Evolutionary conservation across 305 asterid genomes (phyloP).

Genomic region (Fraxinus velutina): DNA sequence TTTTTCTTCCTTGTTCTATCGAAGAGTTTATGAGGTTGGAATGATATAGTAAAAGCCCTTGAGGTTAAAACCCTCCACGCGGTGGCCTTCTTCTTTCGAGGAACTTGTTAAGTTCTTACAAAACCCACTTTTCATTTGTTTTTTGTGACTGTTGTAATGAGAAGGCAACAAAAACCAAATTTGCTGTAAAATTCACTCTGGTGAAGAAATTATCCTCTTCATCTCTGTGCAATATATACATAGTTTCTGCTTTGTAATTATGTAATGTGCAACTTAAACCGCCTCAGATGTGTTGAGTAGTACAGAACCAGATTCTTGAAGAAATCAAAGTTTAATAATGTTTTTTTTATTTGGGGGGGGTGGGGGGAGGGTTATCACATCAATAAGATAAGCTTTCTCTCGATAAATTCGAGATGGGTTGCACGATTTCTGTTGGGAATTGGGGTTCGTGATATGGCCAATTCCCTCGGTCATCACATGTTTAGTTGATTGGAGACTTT

Average conservation of each 20-base stretch:
- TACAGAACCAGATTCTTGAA: background rate
- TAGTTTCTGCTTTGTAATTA: background rate
- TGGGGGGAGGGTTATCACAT: too few species aligned
- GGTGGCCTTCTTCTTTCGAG: background rate
- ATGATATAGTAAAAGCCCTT: slow-evolving; percentile 9
- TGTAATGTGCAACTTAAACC: background rate
- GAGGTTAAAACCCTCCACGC: background rate
- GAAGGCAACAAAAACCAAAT: background rate
- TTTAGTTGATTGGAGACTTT: too few species aligned
- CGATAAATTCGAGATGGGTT: too few species aligned
- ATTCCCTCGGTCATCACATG: too few species aligned
- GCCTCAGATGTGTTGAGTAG: background rate
- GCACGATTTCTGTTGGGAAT: too few species aligned
- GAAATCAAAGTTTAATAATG: background rate
- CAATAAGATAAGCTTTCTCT: too few species aligned
- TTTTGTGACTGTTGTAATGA: background rate
- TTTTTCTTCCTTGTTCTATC: background rate
- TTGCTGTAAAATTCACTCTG: background rate
- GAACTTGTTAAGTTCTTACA: background rate
- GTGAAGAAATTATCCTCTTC: background rate
- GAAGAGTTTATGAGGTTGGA: slow-evolving; percentile 12
- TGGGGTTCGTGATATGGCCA: too few species aligned
- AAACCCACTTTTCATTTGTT: background rate
- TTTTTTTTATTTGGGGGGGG: too few species aligned
- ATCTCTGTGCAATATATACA: background rate